Evolutionary conservation across 179 eudicot genomes (phyloP), one percentile per base, ranked within the genome.

Genomic region (Drosera spatulata): DNA sequence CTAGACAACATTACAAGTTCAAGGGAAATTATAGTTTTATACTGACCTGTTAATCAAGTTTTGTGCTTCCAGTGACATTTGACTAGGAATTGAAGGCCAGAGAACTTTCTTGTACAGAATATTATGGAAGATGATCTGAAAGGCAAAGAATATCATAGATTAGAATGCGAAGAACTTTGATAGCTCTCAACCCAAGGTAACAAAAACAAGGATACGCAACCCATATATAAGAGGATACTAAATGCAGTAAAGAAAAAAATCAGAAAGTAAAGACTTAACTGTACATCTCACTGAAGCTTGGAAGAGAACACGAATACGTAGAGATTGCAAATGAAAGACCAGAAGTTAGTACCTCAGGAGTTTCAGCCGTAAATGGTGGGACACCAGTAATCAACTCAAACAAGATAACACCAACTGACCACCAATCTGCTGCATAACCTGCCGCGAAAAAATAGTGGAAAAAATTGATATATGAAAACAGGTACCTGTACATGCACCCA

Each of bases 41-140:
- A 67, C 81, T 48, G 47, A 83, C 89, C 89, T 81, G 69, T 72
- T 75, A 65, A 83, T 78, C 67, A 80, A 68, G 67, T 81, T 82
- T 76, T 74, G 83, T 44, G 89, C 86, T 64, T 78, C 89, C 59
- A 10, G 41, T 7, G 89, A 81, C 78, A 83, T 78, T 46, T 81
- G 78, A 60, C 50, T 60, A 4, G 85, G 83, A 66, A 73, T 61
- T 54, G 83, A 71, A 65, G 84, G 89, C 85, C 88, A 83, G 52
- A 83, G 88, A 39, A 83, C 63, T 71, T 78, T 78, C 66, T 78
- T 74, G 72, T 71, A 80, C 15, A 83, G 86, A 67, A 83, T 83
- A 66, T 83, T 83, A 65, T 79, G 77, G 42, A 83, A 83, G 59
- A 80, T 78, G 66, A 69, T 63, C 89, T 83, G 84, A 33, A 55